A percentile compares a stretch with the other conserved stretches of the same genome.
Evolutionary conservation across 2,329 filamentous ascomycete species (phyloP).

Genomic region (Microascus cirrosus): DNA sequence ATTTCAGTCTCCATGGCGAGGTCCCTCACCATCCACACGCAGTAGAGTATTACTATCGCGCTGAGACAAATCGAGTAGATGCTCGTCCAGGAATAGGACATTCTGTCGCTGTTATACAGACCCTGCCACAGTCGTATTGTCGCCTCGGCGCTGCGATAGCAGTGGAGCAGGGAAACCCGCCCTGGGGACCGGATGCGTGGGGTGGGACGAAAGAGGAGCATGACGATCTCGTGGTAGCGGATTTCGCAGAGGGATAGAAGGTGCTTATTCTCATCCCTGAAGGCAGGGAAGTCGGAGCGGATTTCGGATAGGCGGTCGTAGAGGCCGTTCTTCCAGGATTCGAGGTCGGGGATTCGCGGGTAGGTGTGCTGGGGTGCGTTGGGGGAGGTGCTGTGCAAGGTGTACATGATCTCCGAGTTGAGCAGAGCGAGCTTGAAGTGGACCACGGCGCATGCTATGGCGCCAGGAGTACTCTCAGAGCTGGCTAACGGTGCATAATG

Average conservation of each 20-base stretch:
- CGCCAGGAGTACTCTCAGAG: constrained; percentile 9
- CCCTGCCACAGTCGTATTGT: constrained; percentile 16
- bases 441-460: constrained; percentile 33
- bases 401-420: constrained; percentile 47
- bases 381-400: constrained; percentile 39
- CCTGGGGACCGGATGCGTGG: constrained; percentile 38
- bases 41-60: constrained; percentile 38
- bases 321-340: constrained; percentile 33
- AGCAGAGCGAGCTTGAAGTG: constrained; percentile 33
- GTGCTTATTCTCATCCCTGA: constrained; percentile 10
- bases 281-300: constrained; percentile 21
- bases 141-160: too few species aligned
- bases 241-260: constrained; percentile 25
- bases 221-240: constrained; percentile 34
- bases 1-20: constrained; percentile 24
- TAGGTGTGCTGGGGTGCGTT: constrained; percentile 35
- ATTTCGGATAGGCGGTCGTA: constrained; percentile 26
- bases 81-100: constrained; percentile 35
- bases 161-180: constrained; percentile 19
- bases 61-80: constrained; percentile 36
- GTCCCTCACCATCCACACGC: constrained; percentile 31
- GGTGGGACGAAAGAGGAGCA: constrained; percentile 38
- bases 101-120: constrained; percentile 29
- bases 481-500: too few species aligned
- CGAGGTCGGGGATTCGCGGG: constrained; percentile 29